Base-by-base conservation (phyloP, 2,329 filamentous ascomycete genomes). In the Xylogone sp. region DNA sequence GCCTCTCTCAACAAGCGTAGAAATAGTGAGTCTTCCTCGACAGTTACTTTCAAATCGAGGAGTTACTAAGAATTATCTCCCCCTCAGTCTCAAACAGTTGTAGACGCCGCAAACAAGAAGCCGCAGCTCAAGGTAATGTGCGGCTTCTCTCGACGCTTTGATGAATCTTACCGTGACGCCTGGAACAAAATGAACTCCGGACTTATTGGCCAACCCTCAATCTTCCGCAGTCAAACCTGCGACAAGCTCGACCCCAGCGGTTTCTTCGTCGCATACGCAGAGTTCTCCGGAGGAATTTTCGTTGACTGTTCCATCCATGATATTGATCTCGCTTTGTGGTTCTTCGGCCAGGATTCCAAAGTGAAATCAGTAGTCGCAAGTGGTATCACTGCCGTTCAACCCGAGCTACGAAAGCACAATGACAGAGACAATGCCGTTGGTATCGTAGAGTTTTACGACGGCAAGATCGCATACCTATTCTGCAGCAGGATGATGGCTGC, bases 271-370 rank as follows among this genome's bases (percentile, higher is more conserved):
- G 73, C 76, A 20, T 88, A 87, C 67, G 82, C 84, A 12, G 72
- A 82, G 59, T 83, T 79, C 68, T 79, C 73, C 1, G 84, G 85
- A 29, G 84, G 84, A 20, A 86, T 87, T 63, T 88, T 88, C 59
- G 84, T 87, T 52, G 85, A 88, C 71, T 85, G 81, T 69, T 82
- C 79, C 48, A 82, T 88, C 61, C 85, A 88, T 70, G 85, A 88
- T 59, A 87, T 88, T 58, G 82, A 85, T 55, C 74, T 86, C 2
- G 74, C 81, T 0, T 70, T 85, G 2, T 86, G 82, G 81, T 85
- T 80, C 70, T 83, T 84, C 61, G 79, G 79, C 9, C 68, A 77
- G 45, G 73, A 78, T 45, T 72, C 69, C 42, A 65, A 72, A 13
- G 73, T 83, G 56, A 84, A 84, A 67, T 76, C 71, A 45, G 77